These are phyloP conservation scores for Arctostaphylos glauca DNA, from an alignment of 148 eudicot genomes.

Conservation along the genomic window DNA sequence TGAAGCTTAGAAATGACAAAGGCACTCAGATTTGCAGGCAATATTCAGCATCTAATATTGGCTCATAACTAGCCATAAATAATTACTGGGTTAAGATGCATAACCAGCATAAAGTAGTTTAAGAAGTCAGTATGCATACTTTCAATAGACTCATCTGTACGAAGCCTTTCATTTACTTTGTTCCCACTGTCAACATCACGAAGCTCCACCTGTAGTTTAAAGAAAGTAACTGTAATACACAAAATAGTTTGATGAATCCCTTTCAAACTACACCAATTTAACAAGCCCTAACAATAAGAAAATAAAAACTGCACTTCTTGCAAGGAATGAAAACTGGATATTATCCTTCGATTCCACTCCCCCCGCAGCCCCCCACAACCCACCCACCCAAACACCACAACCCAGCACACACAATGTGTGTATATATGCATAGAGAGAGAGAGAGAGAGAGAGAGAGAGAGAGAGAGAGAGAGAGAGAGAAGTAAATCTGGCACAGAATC, in stretches of 20 bases:
- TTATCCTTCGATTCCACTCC: background rate
- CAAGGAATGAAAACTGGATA: background rate
- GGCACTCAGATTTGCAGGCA: background rate
- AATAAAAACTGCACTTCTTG: background rate
- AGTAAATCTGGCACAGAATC: background rate
- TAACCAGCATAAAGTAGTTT: background rate
- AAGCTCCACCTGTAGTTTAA: slow-evolving; percentile 65
- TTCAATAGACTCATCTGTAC: slow-evolving; percentile 87
- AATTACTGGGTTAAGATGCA: background rate
- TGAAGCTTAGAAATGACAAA: slow-evolving; percentile 14
- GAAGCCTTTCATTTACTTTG: slow-evolving; percentile 82
- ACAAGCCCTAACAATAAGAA: background rate
- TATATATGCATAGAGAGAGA: too few species aligned
- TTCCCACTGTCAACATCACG: slow-evolving; percentile 88
- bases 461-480: background rate
- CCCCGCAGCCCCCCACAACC: too few species aligned
- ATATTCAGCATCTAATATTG: background rate
- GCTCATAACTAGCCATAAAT: background rate
- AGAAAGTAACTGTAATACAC: background rate
- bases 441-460: background rate
- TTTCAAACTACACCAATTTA: background rate
- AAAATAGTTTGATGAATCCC: slow-evolving; percentile 7
- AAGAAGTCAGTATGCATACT: slow-evolving; percentile 37
- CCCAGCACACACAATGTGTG: too few species aligned
- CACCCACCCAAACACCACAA: too few species aligned